Evolutionary conservation across 1,284 basidiomycete genomes (phyloP), one percentile per base, ranked within the genome.

Genomic region (Pyrrhoderma noxium): DNA sequence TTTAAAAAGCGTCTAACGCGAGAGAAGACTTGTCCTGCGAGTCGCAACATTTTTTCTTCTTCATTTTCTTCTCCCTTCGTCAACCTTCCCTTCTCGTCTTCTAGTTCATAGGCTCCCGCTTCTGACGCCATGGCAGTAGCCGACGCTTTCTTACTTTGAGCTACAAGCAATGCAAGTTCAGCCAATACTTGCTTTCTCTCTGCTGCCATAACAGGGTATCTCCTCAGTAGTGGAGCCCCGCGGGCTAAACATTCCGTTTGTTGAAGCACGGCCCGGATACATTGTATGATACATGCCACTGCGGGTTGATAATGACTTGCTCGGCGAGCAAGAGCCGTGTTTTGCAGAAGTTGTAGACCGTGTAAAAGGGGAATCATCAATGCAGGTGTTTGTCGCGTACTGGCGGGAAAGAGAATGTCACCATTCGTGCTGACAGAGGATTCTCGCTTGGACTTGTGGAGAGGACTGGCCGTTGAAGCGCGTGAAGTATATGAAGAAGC

Each of bases 231-330:
- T 0, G 76, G 72, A 0, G 91, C 86, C 56, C 95, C 90, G 52
- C 91, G 86, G 34, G 83, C 82, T 22, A 97, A 74, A 57, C 93
- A 96, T 56, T 89, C 89, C 11, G 92, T 86, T 8, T 87, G 80
- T 22, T 84, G 80, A 38, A 99, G 76, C 14, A 95, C 84, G 21
- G 85, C 81, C n/a, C 95, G 87, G 36, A 99, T 92, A 49, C 91
- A 91, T 2, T 92, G 93, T 60, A 99, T 95, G 58, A 98, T 89
- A 63, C 86, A 93, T 5, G 86, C 86, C 1, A 87, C 85, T 2
- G 86, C 83, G 16, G 87, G 86, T 61, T 88, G 85, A 60, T 89
- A 93, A 66, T 93, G 91, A 0, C 82, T 69, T n/a, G 82, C 69
- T 25, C 89, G 80, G 58, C 84, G 82, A 23, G 81, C 74, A 19